phyloP scores from a whole-genome alignment of 2,329 filamentous ascomycete species.

The Cladosporium cucumerinum region DNA sequence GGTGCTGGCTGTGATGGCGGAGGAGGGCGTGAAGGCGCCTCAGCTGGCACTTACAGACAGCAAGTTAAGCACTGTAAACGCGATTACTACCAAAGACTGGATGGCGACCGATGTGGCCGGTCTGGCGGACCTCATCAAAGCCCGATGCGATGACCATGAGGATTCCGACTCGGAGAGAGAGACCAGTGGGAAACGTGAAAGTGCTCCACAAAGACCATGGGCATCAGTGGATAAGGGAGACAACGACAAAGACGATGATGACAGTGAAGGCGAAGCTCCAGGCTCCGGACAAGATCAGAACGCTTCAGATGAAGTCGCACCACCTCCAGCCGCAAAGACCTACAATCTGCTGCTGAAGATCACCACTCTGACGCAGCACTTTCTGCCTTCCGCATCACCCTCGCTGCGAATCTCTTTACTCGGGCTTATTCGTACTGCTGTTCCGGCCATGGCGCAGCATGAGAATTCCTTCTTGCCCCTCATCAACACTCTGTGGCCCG shows the following conservation, averaged over 20 bases:
- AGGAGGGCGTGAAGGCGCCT: conserved; percentile 67
- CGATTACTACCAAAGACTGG: conserved; percentile 18
- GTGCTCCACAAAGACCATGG: conserved; percentile 33
- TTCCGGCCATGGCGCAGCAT: conserved; percentile 68
- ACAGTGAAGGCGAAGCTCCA: conserved; percentile 24
- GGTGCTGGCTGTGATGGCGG: conserved; percentile 77
- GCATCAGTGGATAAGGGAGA: conserved; percentile 20
- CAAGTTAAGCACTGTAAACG: background rate
- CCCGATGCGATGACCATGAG: conserved; percentile 13
- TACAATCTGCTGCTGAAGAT: conserved; percentile 81
- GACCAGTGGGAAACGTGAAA: conserved; percentile 32
- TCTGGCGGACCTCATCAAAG: conserved; percentile 37
- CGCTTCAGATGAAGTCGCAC: conserved; percentile 29
- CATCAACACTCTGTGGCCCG: conserved; percentile 87
- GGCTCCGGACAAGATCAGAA: conserved; percentile 23
- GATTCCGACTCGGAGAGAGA: background rate
- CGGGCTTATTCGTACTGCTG: conserved; percentile 68
- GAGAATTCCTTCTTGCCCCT: conserved; percentile 84
- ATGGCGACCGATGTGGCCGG: conserved; percentile 41
- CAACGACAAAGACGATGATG: conserved; percentile 35
- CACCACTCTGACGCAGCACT: conserved; percentile 79
- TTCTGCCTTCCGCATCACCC: conserved; percentile 80
- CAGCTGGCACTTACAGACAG: conserved; percentile 44
- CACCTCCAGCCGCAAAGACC: conserved; percentile 67
- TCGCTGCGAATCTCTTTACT: conserved; percentile 75